Percentiles rank a stretch among this genome's conserved stretches.
Conservation (phyloP, 208 protist species). For the Tetramitus jugosus region DNA sequence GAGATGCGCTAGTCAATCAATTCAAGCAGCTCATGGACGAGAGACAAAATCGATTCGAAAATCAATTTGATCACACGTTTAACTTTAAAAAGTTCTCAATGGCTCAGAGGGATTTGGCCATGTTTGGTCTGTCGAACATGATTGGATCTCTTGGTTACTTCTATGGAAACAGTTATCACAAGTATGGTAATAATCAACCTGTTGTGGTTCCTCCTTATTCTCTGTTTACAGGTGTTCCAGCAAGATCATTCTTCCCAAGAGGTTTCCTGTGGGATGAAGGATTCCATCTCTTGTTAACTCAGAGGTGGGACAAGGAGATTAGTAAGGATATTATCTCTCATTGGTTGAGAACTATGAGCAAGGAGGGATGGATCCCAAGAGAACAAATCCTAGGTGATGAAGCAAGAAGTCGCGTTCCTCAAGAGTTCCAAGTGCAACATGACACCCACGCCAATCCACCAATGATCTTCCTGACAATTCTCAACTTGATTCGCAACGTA, state of each 20-base stretch:
- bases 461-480: constrained; percentile 42
- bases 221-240: constrained; percentile 52
- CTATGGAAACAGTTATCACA: constrained; percentile 27
- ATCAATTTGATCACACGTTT: background rate
- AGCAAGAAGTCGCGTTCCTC: constrained; percentile 43
- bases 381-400: constrained; percentile 70
- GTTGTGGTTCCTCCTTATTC: background rate
- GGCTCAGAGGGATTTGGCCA: constrained; percentile 20
- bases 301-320: constrained; percentile 45
- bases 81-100: background rate
- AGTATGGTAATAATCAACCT: constrained; percentile 17
- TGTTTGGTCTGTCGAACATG: constrained; percentile 40
- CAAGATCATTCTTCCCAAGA: constrained; percentile 60
- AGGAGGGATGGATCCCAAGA: constrained; percentile 64
- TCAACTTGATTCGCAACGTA: background rate
- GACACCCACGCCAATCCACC: constrained; percentile 57
- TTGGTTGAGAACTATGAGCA: constrained; percentile 61
- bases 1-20: background rate
- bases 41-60: background rate
- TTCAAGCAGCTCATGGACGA: background rate
- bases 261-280: constrained; percentile 83
- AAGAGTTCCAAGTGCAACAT: constrained; percentile 55
- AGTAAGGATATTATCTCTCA: constrained; percentile 43
- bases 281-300: constrained; percentile 66
- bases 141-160: constrained; percentile 55